These are phyloP conservation scores for Chrysanthemum lavandulifolium DNA, from an alignment of 129 eudicot species.

Conservation along the genomic window DNA sequence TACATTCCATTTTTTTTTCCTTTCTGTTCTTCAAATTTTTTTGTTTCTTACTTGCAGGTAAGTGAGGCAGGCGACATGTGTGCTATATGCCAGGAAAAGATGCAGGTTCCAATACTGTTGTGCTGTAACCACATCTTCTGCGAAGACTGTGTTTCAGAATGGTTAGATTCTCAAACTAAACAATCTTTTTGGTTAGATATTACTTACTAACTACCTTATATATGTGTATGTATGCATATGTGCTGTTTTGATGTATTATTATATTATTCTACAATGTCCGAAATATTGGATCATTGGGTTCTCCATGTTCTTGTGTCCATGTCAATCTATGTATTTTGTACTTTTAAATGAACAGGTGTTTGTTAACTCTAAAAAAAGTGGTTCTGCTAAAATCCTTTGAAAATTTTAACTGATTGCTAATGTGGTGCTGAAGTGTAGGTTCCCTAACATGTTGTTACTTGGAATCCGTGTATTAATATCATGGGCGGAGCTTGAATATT, in stretches of 20 bases:
- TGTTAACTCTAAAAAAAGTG: background rate
- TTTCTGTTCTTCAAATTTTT: background rate
- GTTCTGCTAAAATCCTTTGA: background rate
- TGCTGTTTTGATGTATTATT: background rate
- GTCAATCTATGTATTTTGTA: background rate
- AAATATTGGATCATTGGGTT: background rate
- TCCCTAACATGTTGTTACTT: background rate
- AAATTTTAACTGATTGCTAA: background rate
- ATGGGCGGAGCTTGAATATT: too few species aligned
- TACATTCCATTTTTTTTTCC: background rate
- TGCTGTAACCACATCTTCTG: slow-evolving; percentile 81
- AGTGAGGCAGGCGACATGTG: slow-evolving; percentile 80
- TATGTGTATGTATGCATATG: background rate
- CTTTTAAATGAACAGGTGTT: background rate
- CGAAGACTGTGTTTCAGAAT: slow-evolving; percentile 85
- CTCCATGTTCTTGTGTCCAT: background rate
- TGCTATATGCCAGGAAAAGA: slow-evolving; percentile 87
- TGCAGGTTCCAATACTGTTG: slow-evolving; percentile 65
- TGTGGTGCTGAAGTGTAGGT: background rate
- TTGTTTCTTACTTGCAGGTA: slow-evolving; percentile 40
- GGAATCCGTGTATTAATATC: too few species aligned
- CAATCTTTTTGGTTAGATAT: background rate
- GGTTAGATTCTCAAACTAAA: slow-evolving; percentile 54
- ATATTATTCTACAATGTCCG: background rate
- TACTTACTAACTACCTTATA: slow-evolving; percentile 10